Evolutionary conservation across 2,329 filamentous ascomycete species (phyloP).

Genomic region (Diaporthe caulivora): DNA sequence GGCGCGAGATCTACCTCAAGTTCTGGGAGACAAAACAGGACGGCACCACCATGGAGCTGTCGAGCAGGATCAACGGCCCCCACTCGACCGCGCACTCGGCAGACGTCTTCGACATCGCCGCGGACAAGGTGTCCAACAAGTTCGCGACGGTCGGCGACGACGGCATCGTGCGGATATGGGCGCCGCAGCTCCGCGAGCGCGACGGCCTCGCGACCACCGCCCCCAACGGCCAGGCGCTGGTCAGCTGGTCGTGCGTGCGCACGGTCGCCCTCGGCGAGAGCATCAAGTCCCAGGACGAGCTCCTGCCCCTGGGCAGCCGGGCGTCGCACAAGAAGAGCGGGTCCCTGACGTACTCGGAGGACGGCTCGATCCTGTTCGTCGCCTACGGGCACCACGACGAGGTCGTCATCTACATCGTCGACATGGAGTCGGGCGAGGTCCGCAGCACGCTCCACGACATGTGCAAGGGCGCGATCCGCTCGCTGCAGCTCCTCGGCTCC

Average conservation of each 20-base stretch:
- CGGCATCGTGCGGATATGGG: constrained; percentile 83
- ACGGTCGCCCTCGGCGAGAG: constrained; percentile 63
- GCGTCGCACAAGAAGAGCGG: constrained; percentile 63
- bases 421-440: constrained; percentile 76
- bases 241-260: constrained; percentile 81
- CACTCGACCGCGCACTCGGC: constrained; percentile 72
- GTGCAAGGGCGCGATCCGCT: constrained; percentile 73
- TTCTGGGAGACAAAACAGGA: constrained; percentile 82
- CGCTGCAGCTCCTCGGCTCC: constrained; percentile 78
- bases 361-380: constrained; percentile 85
- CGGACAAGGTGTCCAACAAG: constrained; percentile 75
- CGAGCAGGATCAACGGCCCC: constrained; percentile 86
- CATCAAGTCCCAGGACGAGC: constrained; percentile 51
- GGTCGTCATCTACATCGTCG: constrained; percentile 80
- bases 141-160: constrained; percentile 92
- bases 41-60: constrained; percentile 76
- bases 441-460: constrained; percentile 76
- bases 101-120: constrained; percentile 78
- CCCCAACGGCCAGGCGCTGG: constrained; percentile 67
- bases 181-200: constrained; percentile 75
- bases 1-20: constrained; percentile 84
- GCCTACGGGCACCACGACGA: constrained; percentile 67
- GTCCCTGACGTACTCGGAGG: constrained; percentile 82
- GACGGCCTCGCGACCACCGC: constrained; percentile 76
- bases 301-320: constrained; percentile 47